Evolutionary conservation across 129 eudicot genomes (phyloP), one percentile per base, ranked within the genome.

Genomic region (Heracleum sosnowskyi): DNA sequence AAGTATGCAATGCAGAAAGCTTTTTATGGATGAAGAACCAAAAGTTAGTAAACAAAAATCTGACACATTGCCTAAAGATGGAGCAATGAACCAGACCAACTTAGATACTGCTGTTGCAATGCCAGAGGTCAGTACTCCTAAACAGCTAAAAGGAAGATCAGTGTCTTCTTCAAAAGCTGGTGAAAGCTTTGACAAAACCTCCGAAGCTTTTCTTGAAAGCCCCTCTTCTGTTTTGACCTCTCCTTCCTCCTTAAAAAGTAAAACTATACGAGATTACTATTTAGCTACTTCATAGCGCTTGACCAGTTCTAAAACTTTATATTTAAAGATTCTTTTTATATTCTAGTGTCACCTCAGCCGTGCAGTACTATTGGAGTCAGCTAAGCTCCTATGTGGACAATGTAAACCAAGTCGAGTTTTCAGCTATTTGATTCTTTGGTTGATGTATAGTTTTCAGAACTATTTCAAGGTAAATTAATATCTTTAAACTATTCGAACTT

Each of bases 171-270:
- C 81, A 31, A 81, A 81, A 40, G 47, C 77, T 8, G 71, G 70
- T 7, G 93, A 89, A 13, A 71, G 55, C 35, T 76, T 84, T 41
- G 87, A 85, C 40, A 78, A 68, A 84, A 86, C 93, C 17, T 94
- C 98, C 1, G 97, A 90, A 80, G 81, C 87, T 33, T 81, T 82
- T 49, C 45, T 71, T 7, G 83, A 74, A 60, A 95, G 98, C 87
- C 98, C 98, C 70, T 91, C 93, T 41, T 95, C 97, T 33, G 98
- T 95, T 62, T 84, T 91, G 70, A 85, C 78, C 69, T 92, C 97
- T 76, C 98, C 98, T 74, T 91, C 96, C 71, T 95, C 98, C 34
- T 75, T 86, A 78, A 95, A 91, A 79, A 85, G 97, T 63, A 94
- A 85, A 81, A 95, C 98, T 39, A 95, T 95, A 33, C 69, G 89